Base-by-base conservation (phyloP, 768 basidiomycete species). In the Strobilomyces confusus region DNA sequence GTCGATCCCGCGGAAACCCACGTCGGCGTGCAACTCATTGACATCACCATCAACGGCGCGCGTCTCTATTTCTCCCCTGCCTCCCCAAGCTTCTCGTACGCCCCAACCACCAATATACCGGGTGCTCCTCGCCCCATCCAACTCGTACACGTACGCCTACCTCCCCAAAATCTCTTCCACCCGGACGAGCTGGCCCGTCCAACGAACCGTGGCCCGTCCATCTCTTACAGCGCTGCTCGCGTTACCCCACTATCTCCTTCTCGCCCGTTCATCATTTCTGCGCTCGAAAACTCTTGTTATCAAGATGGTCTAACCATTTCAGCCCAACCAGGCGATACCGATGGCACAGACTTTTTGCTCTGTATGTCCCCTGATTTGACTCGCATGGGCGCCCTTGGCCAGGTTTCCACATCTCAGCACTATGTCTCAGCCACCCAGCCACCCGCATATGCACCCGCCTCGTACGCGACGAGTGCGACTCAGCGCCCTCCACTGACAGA, bases 41-140 rank as follows among this genome's bases (percentile, higher is more conserved):
- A 87, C 2, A 72, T 95, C 44, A 92, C 93, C 22, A 75, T 78
- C 26, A 93, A 86, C 48, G 94, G 91, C 13, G 81, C 88, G 4
- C 84, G 95, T 46, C 75, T 95, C 1, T 98, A 91, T 74, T 92
- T 97, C 65, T 80, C 80, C 2, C 79, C 86, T 4, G 73, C 79
- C 4, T 62, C 72, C 0, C 70, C 72, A 47, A 72, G 73, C 22
- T 85, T 82, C 66, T 72, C 78, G 41, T 81, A 78, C 55, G 71
- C 73, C 25, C 65, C 73, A 12, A 64, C 63, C 19, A 67, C 71
- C 17, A 64, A 46, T 40, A 38, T 59, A 32, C 32, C 63, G 4
- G 65, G 64, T 63, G 58, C 57, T 50, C 64, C 54, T 50, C 75
- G 60, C 46, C 70, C 78, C 34, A 74, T 92, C 34, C 81, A 87